Percentiles rank a stretch among this genome's conserved stretches.
Evolutionary conservation across 2,329 filamentous ascomycete genomes (phyloP).

Genomic region (Beauveria asiatica): DNA sequence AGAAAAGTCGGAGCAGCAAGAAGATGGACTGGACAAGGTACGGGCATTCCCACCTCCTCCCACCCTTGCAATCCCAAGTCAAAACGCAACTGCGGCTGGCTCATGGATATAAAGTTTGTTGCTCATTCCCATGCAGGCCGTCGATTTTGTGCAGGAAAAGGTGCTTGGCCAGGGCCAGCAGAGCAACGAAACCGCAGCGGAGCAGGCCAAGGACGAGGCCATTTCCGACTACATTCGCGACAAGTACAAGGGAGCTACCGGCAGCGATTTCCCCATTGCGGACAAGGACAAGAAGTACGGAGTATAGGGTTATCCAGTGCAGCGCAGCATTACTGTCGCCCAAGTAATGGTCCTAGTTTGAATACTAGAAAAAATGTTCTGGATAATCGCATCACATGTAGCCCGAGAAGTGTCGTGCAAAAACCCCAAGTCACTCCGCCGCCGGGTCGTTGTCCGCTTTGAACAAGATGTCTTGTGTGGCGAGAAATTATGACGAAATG

Average conservation of each 20-base stretch:
- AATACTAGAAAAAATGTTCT: neutral
- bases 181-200: slow-evolving; percentile 61
- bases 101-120: neutral
- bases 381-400: too few relatives aligned
- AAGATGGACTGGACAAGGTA: slow-evolving; percentile 8
- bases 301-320: neutral
- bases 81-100: neutral
- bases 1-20: slow-evolving; percentile 2
- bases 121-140: slow-evolving; percentile 36
- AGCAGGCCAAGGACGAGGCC: slow-evolving; percentile 78
- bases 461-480: too few relatives aligned
- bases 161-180: slow-evolving; percentile 62
- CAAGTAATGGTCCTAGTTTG: neutral
- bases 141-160: slow-evolving; percentile 73
- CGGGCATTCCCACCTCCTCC: neutral
- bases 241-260: slow-evolving; percentile 61
- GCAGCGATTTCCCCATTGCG: slow-evolving; percentile 59
- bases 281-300: slow-evolving; percentile 51
- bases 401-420: too few relatives aligned
- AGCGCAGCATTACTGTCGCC: neutral
- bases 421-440: too few relatives aligned
- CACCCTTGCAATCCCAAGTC: neutral
- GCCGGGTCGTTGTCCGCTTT: too few relatives aligned
- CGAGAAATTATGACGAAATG: too few relatives aligned
- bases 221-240: slow-evolving; percentile 64